phyloP scores from a whole-genome alignment of 805 yeast genomes.

The Lipomyces japonicus region DNA sequence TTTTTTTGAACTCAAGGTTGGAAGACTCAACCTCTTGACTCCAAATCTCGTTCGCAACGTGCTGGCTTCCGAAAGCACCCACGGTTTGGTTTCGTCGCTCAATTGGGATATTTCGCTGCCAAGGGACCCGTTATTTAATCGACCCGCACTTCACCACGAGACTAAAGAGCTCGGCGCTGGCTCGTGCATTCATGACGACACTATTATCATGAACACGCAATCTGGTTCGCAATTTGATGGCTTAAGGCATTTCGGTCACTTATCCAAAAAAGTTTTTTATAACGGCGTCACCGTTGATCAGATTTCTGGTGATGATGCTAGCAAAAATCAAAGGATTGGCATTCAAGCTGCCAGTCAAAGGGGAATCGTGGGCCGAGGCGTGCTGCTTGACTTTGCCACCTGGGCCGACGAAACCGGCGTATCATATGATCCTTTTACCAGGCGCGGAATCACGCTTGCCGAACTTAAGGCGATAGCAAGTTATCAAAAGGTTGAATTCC shows the following conservation, averaged over 20 bases:
- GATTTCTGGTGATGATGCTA: slow-evolving; percentile 22
- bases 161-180: slow-evolving; percentile 16
- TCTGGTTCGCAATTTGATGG: slow-evolving; percentile 37
- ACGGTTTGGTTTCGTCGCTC: slow-evolving; percentile 27
- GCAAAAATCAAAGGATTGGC: slow-evolving; percentile 24
- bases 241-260: slow-evolving; percentile 34
- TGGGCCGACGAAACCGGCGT: slow-evolving; percentile 35
- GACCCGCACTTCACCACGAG: slow-evolving; percentile 27
- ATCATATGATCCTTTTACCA: slow-evolving; percentile 32
- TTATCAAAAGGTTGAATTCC: slow-evolving; percentile 31
- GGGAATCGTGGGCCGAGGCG: slow-evolving; percentile 39
- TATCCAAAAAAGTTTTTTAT: slow-evolving; percentile 26
- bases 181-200: slow-evolving; percentile 31
- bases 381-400: slow-evolving; percentile 36
- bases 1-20: slow-evolving; percentile 14
- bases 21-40: slow-evolving; percentile 28
- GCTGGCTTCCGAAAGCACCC: slow-evolving; percentile 14
- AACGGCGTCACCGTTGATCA: slow-evolving; percentile 31
- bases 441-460: slow-evolving; percentile 31
- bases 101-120: slow-evolving; percentile 32
- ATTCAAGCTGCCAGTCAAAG: slow-evolving; percentile 28
- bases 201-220: slow-evolving; percentile 33
- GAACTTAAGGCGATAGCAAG: slow-evolving; percentile 32
- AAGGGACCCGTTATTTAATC: slow-evolving; percentile 28
- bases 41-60: slow-evolving; percentile 28